These are phyloP conservation scores for Chlorella ohadii DNA, from an alignment of 139 green algal species.

Conservation along the genomic window DNA sequence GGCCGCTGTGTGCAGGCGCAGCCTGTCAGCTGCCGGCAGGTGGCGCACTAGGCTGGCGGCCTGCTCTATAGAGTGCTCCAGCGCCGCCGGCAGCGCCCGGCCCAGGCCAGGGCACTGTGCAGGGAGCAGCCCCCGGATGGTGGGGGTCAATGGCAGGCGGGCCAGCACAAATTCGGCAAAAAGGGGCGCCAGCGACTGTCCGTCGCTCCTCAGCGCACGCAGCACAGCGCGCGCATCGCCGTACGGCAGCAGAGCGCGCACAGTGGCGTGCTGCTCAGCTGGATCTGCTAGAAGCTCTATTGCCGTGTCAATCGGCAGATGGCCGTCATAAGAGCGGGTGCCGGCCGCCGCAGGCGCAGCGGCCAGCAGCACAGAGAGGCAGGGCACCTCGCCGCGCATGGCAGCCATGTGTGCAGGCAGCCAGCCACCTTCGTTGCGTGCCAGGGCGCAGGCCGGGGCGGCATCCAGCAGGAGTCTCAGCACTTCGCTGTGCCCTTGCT, in stretches of 20 bases:
- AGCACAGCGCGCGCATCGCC: neutral
- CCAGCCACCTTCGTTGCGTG: neutral
- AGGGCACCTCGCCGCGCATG: neutral
- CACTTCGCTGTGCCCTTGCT: neutral
- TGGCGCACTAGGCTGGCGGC: neutral
- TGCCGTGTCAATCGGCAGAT: neutral
- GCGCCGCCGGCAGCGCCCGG: neutral
- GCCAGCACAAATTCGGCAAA: neutral
- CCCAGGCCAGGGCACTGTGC: neutral
- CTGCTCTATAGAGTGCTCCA: neutral
- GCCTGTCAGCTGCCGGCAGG: neutral
- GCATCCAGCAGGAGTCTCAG: neutral
- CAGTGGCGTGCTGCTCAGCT: neutral
- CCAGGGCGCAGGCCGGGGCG: neutral
- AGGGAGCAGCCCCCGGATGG: neutral
- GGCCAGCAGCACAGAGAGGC: neutral
- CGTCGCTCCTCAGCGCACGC: neutral
- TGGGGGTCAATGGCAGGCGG: neutral
- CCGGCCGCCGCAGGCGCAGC: neutral
- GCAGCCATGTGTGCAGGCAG: neutral
- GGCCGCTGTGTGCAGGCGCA: neutral
- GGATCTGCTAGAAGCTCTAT: neutral
- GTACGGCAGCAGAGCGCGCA: neutral
- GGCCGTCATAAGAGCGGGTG: neutral
- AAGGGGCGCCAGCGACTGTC: neutral